Evolutionary conservation across 352 stramenopile genomes (phyloP).

Genomic region (Phytophthora constricta): DNA sequence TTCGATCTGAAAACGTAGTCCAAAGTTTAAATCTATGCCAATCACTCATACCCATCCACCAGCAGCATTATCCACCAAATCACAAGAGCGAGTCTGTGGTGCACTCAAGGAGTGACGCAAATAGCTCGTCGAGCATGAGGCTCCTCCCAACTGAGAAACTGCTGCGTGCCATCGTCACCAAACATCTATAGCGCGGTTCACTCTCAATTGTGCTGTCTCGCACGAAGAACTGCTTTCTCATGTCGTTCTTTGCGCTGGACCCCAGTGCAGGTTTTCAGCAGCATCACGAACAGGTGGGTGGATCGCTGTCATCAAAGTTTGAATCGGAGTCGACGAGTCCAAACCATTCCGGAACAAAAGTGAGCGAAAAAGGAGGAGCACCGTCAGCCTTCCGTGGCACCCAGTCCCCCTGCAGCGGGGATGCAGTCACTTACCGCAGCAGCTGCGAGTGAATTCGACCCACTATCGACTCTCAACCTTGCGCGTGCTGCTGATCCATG

Average conservation of each 20-base stretch:
- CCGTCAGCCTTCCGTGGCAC: constrained; percentile 9
- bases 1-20: no score
- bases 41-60: no score
- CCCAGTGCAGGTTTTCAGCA: constrained; percentile 27
- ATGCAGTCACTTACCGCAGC: constrained; percentile 15
- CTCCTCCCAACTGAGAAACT: no score
- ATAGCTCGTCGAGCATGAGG: background rate
- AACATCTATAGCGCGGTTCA: no score
- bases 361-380: constrained; percentile 26
- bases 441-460: constrained; percentile 54
- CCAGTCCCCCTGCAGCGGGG: constrained; percentile 6
- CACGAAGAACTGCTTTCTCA: no score
- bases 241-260: constrained; percentile 42
- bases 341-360: constrained; percentile 6
- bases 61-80: no score
- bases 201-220: no score
- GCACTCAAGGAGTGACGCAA: background rate
- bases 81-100: no score
- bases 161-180: background rate
- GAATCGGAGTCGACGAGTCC: constrained; percentile 18
- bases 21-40: no score
- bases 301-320: constrained; percentile 22
- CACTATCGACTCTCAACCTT: constrained; percentile 56
- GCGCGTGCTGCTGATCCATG: constrained; percentile 56
- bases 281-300: constrained; percentile 27